Evolutionary conservation across 352 stramenopile species (phyloP), one percentile per base, ranked within the genome.

Genomic region (Blastocystis sp.): DNA sequence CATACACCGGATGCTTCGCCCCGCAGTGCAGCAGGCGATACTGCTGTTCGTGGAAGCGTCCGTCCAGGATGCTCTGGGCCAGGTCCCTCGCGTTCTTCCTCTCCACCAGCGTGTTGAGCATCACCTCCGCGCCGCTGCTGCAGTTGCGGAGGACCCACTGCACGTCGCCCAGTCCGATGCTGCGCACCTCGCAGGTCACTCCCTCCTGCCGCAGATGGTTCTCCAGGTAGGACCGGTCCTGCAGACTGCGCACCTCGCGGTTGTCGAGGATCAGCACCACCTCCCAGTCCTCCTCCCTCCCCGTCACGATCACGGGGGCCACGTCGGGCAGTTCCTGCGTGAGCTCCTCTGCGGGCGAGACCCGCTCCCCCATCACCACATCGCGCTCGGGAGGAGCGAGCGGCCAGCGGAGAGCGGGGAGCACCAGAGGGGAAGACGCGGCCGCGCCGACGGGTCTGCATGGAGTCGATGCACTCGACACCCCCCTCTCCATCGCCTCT

Each of bases 31-130:
- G 39, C 68, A 92, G 81, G 2, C 91, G 90, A 43, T 76, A 88
- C 50, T 92, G 91, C 69, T 92, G 91, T 79, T 92, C 91, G n/a
- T 90, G 43, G 78, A 91, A 92, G 64, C 91, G 64, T 5, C 91
- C 91, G 66, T 92, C 91, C 11, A 92, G 41, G 26, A 92, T 92
- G 78, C 91, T 92, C 64, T 63, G 79, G 18, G 90, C 91, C 9
- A 92, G 81, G 59, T 92, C 91, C 26, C 39, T 34, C 13, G 90
- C 73, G 53, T 90, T 92, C 55, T 92, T 92, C 20, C 91, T 78
- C 66, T 92, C 91, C 16, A 92, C 90, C 54, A 92, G 91, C 47
- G 90, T 90, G 11, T 81, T 82, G 62, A 92, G 75, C 73, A 92
- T 85, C 16, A 91, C 75, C 63, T 92, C 91, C 54, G 65, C 6